Evolutionary conservation across 2,329 filamentous ascomycete genomes (phyloP), one percentile per base, ranked within the genome.

Genomic region (Leptographium galeiforme): DNA sequence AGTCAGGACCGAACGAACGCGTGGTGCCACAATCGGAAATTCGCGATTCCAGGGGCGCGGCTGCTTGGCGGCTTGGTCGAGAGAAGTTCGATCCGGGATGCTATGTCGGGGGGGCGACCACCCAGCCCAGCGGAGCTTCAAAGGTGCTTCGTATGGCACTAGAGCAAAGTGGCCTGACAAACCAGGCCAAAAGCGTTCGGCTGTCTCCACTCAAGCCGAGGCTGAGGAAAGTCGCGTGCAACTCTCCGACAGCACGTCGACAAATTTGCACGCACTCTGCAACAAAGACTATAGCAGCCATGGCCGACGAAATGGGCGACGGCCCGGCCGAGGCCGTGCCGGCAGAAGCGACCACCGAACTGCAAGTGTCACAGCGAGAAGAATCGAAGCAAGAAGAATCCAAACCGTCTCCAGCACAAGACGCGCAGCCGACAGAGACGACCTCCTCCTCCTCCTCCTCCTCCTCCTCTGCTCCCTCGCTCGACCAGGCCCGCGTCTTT

Each of bases 401-500:
- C 39, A 16, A n/a, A 2, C 16, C 8, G 12, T 12, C 33, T 14
- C 36, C 34, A n/a, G n/a, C 48, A 4, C 38, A 6, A 32, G 5
- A 38, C 10, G 36, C n/a, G 5, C 40, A 10, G 32, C 49, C 2
- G 16, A 11, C 48, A 43, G 8, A 19, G 6, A 36, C 13, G 30
- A 53, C 30, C 4, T 4, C 44, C 45, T 4, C 19, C 41, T 25
- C 25, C 25, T 25, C 30, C 4, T 4, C 44, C 45, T 4, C 19
- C 41, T 25, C 25, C 25, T 25, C 25, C 5, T 25, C 25, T 2
- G 25, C 25, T 25, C 48, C 49, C 8, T 19, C 62, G 33, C 52
- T 87, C 39, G 80, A 88, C 16, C 80, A 89, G 63, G 89, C 89
- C 33, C 75, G 77, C 45, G 78, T 74, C 52, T 96, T 95, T 63